Evolutionary conservation across 2,329 filamentous ascomycete genomes (phyloP).

Genomic region (Trichoderma semiorbis): DNA sequence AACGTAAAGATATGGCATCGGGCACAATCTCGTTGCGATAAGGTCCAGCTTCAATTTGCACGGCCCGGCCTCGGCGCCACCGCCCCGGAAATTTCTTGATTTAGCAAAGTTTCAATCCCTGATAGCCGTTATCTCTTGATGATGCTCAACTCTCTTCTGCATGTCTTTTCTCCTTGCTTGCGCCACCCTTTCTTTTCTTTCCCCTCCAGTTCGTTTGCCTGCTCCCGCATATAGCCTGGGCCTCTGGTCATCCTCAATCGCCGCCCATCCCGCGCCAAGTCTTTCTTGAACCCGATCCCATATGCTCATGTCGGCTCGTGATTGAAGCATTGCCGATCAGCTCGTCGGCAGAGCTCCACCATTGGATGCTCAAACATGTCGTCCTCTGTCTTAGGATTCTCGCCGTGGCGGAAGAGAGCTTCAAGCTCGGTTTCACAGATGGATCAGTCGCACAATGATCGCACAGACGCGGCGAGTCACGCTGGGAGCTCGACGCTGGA

Average conservation of each 20-base stretch:
- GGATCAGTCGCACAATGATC: constrained; percentile 26
- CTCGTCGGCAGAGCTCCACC: constrained; percentile 13
- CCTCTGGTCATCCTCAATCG: neutral
- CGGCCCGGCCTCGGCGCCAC: constrained; percentile 16
- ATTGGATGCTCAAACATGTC: constrained; percentile 39
- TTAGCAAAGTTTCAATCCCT: constrained; percentile 12
- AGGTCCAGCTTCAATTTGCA: neutral
- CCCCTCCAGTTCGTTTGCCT: neutral
- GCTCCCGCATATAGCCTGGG: neutral
- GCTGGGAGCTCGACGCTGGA: constrained; percentile 21
- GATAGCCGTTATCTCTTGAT: constrained; percentile 15
- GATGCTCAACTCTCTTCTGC: neutral
- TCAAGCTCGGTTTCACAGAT: constrained; percentile 36
- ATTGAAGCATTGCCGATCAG: constrained; percentile 22
- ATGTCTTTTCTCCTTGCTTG: constrained; percentile 6
- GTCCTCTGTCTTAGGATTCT: constrained; percentile 44
- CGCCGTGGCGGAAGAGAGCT: constrained; percentile 46
- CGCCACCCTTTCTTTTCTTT: neutral
- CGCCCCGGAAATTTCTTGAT: constrained; percentile 19
- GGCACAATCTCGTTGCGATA: neutral
- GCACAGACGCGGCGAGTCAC: constrained; percentile 28
- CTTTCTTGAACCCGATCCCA: neutral
- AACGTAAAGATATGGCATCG: neutral
- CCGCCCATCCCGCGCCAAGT: neutral
- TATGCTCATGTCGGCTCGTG: constrained; percentile 24